Evolutionary conservation across 352 stramenopile species (phyloP).

Genomic region (Phytophthora megakarya): DNA sequence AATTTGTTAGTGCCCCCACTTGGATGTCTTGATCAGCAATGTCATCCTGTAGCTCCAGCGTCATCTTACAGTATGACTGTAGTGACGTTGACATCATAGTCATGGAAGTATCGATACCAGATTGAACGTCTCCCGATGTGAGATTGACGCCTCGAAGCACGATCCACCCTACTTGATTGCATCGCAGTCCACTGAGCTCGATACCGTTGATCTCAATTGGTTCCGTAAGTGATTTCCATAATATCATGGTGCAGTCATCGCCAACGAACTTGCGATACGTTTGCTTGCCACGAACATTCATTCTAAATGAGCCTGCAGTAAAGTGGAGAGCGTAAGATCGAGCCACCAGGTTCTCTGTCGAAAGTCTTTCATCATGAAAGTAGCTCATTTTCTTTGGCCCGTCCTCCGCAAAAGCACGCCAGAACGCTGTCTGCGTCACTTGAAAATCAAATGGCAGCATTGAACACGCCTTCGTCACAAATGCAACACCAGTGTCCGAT

Average conservation of each 20-base stretch:
- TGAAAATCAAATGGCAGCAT: conserved; percentile 45
- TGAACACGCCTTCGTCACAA: conserved; percentile 41
- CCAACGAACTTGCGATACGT: conserved; percentile 50
- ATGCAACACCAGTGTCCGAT: conserved; percentile 29
- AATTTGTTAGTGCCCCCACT: conserved; percentile 48
- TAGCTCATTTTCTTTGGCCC: conserved; percentile 37
- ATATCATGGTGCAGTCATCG: conserved; percentile 40
- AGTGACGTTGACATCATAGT: conserved; percentile 40
- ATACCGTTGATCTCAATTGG: conserved; percentile 45
- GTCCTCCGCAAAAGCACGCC: conserved; percentile 39
- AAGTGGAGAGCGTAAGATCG: conserved; percentile 38
- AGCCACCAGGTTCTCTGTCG: conserved; percentile 40
- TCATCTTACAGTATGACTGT: conserved; percentile 60
- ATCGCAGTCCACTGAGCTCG: conserved; percentile 40
- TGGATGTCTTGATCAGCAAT: conserved; percentile 51
- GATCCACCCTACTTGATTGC: conserved; percentile 40
- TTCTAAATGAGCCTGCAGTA: conserved; percentile 28
- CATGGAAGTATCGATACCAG: conserved; percentile 8
- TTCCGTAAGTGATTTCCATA: conserved; percentile 55
- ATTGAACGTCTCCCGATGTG: neutral
- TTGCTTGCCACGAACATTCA: conserved; percentile 48
- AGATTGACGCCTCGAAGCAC: conserved; percentile 27
- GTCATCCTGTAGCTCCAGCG: conserved; percentile 51
- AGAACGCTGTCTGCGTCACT: conserved; percentile 39
- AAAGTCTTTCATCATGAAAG: conserved; percentile 36